These are phyloP conservation scores for Cochlearia excelsa DNA, from an alignment of 345 rosid genomes.

Conservation along the genomic window DNA sequence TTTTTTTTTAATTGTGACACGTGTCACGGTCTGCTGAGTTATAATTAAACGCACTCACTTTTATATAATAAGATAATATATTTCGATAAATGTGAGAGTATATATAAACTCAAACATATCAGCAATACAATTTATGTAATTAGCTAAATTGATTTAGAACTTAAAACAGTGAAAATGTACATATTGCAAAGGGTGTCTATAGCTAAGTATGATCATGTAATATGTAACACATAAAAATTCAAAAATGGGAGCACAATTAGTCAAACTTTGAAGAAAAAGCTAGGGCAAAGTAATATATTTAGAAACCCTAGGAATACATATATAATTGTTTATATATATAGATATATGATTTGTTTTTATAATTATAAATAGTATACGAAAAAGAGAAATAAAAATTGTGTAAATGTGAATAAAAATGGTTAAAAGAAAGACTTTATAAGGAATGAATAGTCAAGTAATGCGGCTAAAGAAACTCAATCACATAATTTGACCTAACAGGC, in stretches of 20 bases:
- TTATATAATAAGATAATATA: too few relatives aligned
- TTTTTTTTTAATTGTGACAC: too few relatives aligned
- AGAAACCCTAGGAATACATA: constrained; percentile 26
- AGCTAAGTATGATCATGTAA: too few relatives aligned
- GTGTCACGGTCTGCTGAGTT: too few relatives aligned
- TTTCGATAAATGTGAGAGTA: too few relatives aligned
- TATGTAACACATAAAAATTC: not conserved
- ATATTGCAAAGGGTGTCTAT: too few relatives aligned
- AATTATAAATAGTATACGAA: not conserved
- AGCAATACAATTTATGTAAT: too few relatives aligned
- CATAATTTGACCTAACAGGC: constrained; percentile 33
- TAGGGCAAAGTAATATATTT: constrained; percentile 30
- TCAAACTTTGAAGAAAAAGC: constrained; percentile 26
- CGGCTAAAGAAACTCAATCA: constrained; percentile 32
- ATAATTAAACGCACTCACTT: too few relatives aligned
- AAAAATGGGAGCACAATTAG: constrained; percentile 25
- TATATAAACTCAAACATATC: too few relatives aligned
- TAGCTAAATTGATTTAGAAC: too few relatives aligned
- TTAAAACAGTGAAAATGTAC: too few relatives aligned
- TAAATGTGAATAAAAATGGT: constrained; percentile 8
- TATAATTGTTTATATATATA: constrained; percentile 28
- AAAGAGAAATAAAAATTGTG: constrained; percentile 3
- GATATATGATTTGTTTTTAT: not conserved
- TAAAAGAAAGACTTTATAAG: constrained; percentile 2
- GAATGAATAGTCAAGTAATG: constrained; percentile 40